phyloP scores from a whole-genome alignment of 345 rosid genomes.

The Sonneratia caseolaris region DNA sequence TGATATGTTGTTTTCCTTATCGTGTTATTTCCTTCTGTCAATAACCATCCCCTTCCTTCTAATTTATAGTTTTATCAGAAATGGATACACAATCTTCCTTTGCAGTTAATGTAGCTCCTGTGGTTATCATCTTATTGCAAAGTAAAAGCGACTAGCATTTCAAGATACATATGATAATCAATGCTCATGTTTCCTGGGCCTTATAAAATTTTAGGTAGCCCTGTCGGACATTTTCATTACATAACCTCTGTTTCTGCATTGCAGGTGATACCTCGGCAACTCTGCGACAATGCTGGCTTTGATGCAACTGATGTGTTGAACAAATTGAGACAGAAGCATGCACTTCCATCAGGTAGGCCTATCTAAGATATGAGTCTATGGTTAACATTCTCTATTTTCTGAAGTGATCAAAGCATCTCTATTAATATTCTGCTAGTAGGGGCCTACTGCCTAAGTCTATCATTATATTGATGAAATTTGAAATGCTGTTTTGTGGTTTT shows the following conservation, averaged over 20 bases:
- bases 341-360: slow-evolving; percentile 66
- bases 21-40: background rate
- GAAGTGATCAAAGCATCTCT: background rate
- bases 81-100: background rate
- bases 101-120: background rate
- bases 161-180: background rate
- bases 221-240: background rate
- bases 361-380: background rate
- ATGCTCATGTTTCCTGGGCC: background rate
- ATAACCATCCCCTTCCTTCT: background rate
- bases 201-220: background rate
- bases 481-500: background rate
- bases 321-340: slow-evolving; percentile 94
- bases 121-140: background rate
- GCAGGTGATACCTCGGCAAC: slow-evolving; percentile 92
- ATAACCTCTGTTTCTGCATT: background rate
- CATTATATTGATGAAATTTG: background rate
- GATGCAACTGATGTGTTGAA: slow-evolving; percentile 98
- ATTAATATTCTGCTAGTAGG: no score
- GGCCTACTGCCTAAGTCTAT: background rate
- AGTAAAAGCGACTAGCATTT: background rate
- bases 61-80: background rate
- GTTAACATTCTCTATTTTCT: background rate
- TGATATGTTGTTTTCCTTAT: background rate
- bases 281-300: slow-evolving; percentile 99